These are phyloP conservation scores for Tulasnella sp. DNA, from an alignment of 768 basidiomycete species.

Conservation along the genomic window DNA sequence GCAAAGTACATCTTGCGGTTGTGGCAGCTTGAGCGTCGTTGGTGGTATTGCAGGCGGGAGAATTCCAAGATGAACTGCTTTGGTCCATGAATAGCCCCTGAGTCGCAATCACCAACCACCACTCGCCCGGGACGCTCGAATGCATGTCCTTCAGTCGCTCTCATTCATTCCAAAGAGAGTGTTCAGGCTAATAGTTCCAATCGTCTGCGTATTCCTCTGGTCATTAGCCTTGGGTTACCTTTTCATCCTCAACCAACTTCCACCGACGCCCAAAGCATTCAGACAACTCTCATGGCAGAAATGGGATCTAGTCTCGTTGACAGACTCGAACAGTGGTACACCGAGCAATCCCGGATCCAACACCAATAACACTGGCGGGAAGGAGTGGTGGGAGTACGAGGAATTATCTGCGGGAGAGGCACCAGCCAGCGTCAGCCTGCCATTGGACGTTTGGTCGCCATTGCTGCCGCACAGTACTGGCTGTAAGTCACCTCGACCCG, in stretches of 20 bases:
- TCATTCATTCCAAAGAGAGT: slow-evolving; percentile 11
- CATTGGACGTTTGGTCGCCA: slow-evolving; percentile 73
- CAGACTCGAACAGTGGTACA: slow-evolving; percentile 21
- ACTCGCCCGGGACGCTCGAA: not conserved
- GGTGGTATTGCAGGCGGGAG: not conserved
- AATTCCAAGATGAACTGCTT: slow-evolving; percentile 1
- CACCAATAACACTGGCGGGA: slow-evolving; percentile 4
- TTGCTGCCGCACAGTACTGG: slow-evolving; percentile 69
- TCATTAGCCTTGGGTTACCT: not conserved
- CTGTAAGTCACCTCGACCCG: slow-evolving; percentile 44
- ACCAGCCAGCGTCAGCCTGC: slow-evolving; percentile 49
- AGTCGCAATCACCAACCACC: not conserved
- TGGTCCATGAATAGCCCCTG: not conserved
- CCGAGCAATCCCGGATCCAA: slow-evolving; percentile 1
- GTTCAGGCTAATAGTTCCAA: slow-evolving; percentile 1
- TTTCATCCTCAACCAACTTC: slow-evolving; percentile 18
- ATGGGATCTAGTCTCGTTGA: slow-evolving; percentile 56
- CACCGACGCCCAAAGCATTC: slow-evolving; percentile 24
- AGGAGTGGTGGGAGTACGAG: slow-evolving; percentile 61
- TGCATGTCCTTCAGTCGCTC: slow-evolving; percentile 8
- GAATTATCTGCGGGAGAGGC: slow-evolving; percentile 34
- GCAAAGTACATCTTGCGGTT: slow-evolving; percentile 66
- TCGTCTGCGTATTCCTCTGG: not conserved
- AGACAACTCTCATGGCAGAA: slow-evolving; percentile 84
- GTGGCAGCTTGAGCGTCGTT: not conserved